These are phyloP conservation scores for Lepidium aucheri DNA, from an alignment of 345 rosid genomes.

Conservation along the genomic window DNA sequence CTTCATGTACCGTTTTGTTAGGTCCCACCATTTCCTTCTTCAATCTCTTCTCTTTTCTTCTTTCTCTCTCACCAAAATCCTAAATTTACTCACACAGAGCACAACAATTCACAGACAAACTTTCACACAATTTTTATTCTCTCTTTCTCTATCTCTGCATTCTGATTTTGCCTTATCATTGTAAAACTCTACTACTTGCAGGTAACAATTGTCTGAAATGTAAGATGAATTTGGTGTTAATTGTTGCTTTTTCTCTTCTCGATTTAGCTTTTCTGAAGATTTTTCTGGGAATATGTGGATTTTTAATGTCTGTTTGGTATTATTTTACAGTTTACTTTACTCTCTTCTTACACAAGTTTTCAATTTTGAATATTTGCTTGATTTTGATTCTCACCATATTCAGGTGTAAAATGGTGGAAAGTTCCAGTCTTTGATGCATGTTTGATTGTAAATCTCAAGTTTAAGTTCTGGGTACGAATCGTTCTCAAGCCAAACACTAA, in stretches of 20 bases:
- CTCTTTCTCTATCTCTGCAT: neutral
- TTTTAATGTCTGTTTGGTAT: neutral
- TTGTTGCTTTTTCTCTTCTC: neutral
- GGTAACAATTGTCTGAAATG: slow-evolving; percentile 19
- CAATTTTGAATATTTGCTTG: neutral
- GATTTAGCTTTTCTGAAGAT: neutral
- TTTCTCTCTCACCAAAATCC: neutral
- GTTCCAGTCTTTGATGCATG: neutral
- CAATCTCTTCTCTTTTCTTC: slow-evolving; percentile 6
- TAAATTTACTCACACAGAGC: neutral
- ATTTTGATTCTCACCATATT: too few relatives aligned
- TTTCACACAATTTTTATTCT: neutral
- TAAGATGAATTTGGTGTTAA: neutral
- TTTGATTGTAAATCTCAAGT: neutral
- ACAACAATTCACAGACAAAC: too few relatives aligned
- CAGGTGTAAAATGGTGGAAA: neutral
- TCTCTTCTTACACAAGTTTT: neutral
- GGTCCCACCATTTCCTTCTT: slow-evolving; percentile 20
- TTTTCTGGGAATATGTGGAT: neutral
- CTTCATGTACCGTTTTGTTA: slow-evolving; percentile 23
- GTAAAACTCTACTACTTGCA: neutral
- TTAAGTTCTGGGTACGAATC: neutral
- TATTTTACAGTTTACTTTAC: neutral
- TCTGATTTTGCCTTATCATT: neutral
- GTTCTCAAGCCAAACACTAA: neutral